phyloP scores from a whole-genome alignment of 2,329 filamentous ascomycete species.

The Pestalotiopsis sp. region DNA sequence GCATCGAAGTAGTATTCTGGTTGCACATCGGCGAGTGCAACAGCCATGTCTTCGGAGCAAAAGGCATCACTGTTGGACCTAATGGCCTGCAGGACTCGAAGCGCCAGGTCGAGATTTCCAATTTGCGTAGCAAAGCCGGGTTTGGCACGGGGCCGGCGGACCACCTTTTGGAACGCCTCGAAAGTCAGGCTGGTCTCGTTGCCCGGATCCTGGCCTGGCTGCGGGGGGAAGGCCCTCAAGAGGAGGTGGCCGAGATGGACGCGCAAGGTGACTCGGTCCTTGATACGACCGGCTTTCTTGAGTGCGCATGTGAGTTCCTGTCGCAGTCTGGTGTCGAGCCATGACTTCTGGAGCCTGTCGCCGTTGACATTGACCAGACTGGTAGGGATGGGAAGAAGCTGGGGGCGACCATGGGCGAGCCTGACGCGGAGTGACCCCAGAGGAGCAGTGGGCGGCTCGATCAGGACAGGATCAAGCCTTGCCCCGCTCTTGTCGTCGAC shows the following conservation, averaged over 20 bases:
- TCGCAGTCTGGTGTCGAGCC: not conserved
- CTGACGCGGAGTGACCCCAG: not conserved
- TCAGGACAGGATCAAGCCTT: not conserved
- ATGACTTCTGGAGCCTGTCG: not conserved
- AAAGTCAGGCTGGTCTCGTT: not conserved
- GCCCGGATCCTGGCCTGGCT: not conserved
- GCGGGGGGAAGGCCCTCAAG: not conserved
- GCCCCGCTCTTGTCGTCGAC: slow-evolving; percentile 8
- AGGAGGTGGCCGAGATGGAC: slow-evolving; percentile 12
- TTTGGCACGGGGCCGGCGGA: slow-evolving; percentile 6
- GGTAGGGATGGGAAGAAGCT: not conserved
- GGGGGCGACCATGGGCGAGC: not conserved
- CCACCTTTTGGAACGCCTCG: slow-evolving; percentile 3
- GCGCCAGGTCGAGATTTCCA: not conserved
- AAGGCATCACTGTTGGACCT: slow-evolving; percentile 5
- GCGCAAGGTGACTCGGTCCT: not conserved
- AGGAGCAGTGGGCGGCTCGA: slow-evolving; percentile 4
- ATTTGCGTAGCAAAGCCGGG: not conserved
- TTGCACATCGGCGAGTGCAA: not conserved
- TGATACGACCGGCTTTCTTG: slow-evolving; percentile 6
- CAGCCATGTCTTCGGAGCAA: not conserved
- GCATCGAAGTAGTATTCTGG: slow-evolving; percentile 12
- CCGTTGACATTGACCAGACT: not conserved
- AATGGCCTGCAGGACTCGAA: slow-evolving; percentile 5
- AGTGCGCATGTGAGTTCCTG: slow-evolving; percentile 1